Evolutionary conservation across 371 early-diverging fungal species (phyloP), one percentile per base, ranked within the genome.

Genomic region (Parasitella parasitica): DNA sequence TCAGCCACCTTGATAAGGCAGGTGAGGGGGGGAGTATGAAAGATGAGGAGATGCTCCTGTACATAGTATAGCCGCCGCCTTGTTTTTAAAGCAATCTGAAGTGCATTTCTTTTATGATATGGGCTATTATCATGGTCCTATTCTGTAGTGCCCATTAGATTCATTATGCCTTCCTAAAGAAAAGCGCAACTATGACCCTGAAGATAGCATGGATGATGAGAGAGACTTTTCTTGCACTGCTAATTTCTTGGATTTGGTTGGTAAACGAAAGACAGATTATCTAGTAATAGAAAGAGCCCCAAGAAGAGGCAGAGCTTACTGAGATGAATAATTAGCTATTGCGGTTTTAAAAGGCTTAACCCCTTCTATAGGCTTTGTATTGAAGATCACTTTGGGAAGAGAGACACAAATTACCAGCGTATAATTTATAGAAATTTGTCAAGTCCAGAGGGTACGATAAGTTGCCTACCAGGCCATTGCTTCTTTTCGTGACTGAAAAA

Each of bases 21-120:
- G 96, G 97, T 13, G n/a, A n/a, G n/a, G n/a, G n/a, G n/a, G n/a
- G 96, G 96, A 0, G 97, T 78, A 78, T 48, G 78, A 78, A 61
- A 65, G 79, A 75, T 96, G 96, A 96, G 96, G 97, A 0, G 97
- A 97, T 77, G 97, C 97, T 0, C 97, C 97, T 4, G 89, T 96
- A 4, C 98, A 97, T 70, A 91, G 94, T 6, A 83, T 97, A 58
- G 86, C 86, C 48, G 89, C 88, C 24, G 82, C 88, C 6, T 48
- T 95, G 57, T 75, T 89, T 65, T 74, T 91, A 32, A 70, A 75
- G n/a, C 75, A 86, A 58, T 73, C 81, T 8, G 82, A 95, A 64
- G 66, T 97, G 2, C 97, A 97, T 60, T 96, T 89, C 72, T 98
- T 98, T 73, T 86, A 91, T 55, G 91, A 93, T 54, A 87, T 94